Evolutionary conservation across 2,329 filamentous ascomycete genomes (phyloP).

Genomic region (Colletotrichum liaoningense): DNA sequence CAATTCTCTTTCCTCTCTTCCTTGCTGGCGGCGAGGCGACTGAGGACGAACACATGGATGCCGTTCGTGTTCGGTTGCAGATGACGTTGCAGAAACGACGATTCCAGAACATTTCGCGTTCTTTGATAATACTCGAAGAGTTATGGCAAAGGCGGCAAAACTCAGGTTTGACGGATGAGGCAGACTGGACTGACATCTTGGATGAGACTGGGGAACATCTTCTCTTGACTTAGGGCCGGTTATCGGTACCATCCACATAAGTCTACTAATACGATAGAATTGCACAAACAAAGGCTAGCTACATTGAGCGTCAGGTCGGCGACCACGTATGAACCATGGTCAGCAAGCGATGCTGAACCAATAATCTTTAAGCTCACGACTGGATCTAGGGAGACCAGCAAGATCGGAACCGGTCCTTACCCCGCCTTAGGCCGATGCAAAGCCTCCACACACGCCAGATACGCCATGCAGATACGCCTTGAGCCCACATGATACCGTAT

Average conservation of each 20-base stretch:
- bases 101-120: slow-evolving; percentile 18
- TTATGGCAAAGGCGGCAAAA: slow-evolving; percentile 18
- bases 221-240: slow-evolving; percentile 9
- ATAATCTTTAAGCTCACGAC: neutral
- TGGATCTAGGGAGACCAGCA: neutral
- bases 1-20: slow-evolving; percentile 33
- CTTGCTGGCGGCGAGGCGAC: slow-evolving; percentile 32
- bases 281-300: neutral
- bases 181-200: slow-evolving; percentile 28
- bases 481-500: neutral
- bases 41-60: slow-evolving; percentile 18
- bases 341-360: neutral
- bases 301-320: neutral
- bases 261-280: neutral
- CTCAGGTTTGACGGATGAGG: neutral
- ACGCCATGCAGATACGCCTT: slow-evolving; percentile 12
- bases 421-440: neutral
- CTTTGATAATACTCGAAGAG: slow-evolving; percentile 15
- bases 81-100: slow-evolving; percentile 28
- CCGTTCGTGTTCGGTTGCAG: slow-evolving; percentile 14
- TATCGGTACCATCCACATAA: neutral
- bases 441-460: slow-evolving; percentile 19
- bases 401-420: neutral
- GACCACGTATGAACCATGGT: neutral
- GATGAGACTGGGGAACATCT: slow-evolving; percentile 19